phyloP scores from a whole-genome alignment of 129 eudicot genomes.

The Deinandra increscens region DNA sequence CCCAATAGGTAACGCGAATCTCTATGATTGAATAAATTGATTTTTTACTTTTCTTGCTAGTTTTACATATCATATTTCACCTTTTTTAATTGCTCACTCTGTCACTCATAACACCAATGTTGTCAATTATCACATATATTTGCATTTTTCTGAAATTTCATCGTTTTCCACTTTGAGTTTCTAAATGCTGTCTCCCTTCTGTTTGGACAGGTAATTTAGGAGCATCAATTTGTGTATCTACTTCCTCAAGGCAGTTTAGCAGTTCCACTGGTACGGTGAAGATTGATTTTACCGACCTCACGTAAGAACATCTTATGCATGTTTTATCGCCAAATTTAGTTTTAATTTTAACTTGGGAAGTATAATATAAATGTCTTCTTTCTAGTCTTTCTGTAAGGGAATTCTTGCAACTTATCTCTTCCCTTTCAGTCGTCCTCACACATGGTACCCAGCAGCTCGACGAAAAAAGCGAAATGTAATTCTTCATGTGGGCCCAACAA shows the following conservation, averaged over 20 bases:
- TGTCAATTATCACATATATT: slow-evolving; percentile 5
- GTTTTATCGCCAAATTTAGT: neutral
- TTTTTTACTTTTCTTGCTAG: neutral
- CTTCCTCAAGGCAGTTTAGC: slow-evolving; percentile 44
- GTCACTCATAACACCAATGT: neutral
- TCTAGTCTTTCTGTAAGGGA: neutral
- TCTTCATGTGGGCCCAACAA: slow-evolving; percentile 96
- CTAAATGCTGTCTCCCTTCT: slow-evolving; percentile 9
- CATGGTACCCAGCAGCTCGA: slow-evolving; percentile 96
- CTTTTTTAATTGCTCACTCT: neutral
- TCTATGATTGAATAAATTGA: neutral
- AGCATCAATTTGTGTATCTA: slow-evolving; percentile 26
- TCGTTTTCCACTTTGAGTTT: neutral
- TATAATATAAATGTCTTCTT: slow-evolving; percentile 2
- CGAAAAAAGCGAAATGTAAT: slow-evolving; percentile 64
- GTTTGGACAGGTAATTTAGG: slow-evolving; percentile 40
- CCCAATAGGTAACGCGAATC: slow-evolving; percentile 1
- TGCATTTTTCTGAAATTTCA: neutral
- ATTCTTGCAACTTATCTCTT: slow-evolving; percentile 18
- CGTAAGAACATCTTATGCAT: slow-evolving; percentile 55
- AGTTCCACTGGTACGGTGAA: slow-evolving; percentile 42
- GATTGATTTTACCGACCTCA: slow-evolving; percentile 87
- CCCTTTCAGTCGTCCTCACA: slow-evolving; percentile 72
- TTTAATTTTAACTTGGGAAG: neutral
- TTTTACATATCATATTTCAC: neutral